Base-by-base conservation (phyloP, 139 green algal genomes). In the Gonium pectorale region DNA sequence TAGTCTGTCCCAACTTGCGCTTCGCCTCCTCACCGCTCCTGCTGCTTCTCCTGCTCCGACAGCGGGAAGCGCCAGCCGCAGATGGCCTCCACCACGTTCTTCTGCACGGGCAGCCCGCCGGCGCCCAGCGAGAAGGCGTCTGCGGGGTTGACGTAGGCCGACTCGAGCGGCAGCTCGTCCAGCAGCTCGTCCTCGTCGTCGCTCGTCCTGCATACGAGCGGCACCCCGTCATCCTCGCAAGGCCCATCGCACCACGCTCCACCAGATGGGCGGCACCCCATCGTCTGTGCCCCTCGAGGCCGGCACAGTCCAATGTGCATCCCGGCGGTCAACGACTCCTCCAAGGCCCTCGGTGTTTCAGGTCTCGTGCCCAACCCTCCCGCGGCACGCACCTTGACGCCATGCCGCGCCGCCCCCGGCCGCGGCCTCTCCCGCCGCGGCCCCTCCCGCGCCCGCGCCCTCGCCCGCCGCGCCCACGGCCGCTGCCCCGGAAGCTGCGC, bases 21-120 rank as follows among this genome's bases (percentile, higher is more conserved):
- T n/a, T n/a, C n/a, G n/a, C n/a, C n/a, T 40, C 3, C 80, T 27
- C 72, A 88, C 83, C 74, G 60, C 49, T 91, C 90, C 1, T 66
- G 51, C 27, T 64, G 38, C 44, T 74, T 79, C 81, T 94, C 85
- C 63, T 86, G 31, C 66, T 88, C 79, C 8, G 77, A 88, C 13
- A 86, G 81, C 13, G 90, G 89, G 78, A 80, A 91, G n/a, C 95
- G 88, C 94, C 95, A 97, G 8, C 90, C 95, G 35, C 94, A 81
- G 63, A 97, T 94, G 35, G 75, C 49, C 82, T 96, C 95, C 67
- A 97, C 93, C 7, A 89, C 60, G 4, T 89, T 90, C 70, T 89
- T 88, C 0, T 63, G 59, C 29, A 70, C 64, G 37, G 59, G 6
- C 37, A 78, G 3, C 54, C 6, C 80, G 21, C 3, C 67, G 27